These are phyloP conservation scores for Mycena vitilis DNA, from an alignment of 768 basidiomycete genomes.

Conservation along the genomic window DNA sequence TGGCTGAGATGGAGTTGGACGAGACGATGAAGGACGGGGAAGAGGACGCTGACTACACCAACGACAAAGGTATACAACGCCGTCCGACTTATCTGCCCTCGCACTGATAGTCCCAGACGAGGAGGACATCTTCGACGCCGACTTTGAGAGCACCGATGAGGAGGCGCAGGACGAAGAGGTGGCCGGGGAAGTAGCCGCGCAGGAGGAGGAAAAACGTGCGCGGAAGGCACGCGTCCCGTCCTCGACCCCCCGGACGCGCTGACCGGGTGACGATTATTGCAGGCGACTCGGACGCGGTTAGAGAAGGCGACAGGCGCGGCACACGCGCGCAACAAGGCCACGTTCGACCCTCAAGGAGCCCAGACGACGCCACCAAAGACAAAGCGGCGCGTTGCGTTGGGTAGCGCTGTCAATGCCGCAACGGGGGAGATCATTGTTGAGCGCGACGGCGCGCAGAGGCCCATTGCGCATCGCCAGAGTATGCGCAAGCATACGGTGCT, in stretches of 20 bases:
- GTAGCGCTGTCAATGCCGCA: conserved; percentile 66
- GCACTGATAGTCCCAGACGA: conserved; percentile 64
- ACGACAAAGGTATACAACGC: conserved; percentile 64
- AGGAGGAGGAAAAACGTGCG: conserved; percentile 68
- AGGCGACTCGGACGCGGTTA: conserved; percentile 67
- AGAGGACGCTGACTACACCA: conserved; percentile 79
- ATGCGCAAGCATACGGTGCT: conserved; percentile 75
- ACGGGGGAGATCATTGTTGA: conserved; percentile 67
- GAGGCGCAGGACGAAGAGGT: conserved; percentile 69
- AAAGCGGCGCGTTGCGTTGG: conserved; percentile 66
- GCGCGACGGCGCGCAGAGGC: conserved; percentile 19
- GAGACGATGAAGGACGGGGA: conserved; percentile 69
- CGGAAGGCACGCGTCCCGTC: conserved; percentile 54
- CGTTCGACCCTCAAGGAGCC: conserved; percentile 67
- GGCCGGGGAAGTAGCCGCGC: conserved; percentile 65
- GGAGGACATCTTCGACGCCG: conserved; percentile 83
- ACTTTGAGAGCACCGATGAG: conserved; percentile 89
- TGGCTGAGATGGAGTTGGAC: conserved; percentile 77
- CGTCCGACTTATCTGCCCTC: neutral
- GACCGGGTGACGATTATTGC: conserved; percentile 17
- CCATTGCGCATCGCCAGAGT: conserved; percentile 61
- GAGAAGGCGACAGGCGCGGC: conserved; percentile 76
- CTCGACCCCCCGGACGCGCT: conserved; percentile 7
- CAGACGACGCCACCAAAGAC: conserved; percentile 40
- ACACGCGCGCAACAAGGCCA: conserved; percentile 72